Conservation (phyloP, 305 asterid genomes). For the Salvia sclarea region DNA sequence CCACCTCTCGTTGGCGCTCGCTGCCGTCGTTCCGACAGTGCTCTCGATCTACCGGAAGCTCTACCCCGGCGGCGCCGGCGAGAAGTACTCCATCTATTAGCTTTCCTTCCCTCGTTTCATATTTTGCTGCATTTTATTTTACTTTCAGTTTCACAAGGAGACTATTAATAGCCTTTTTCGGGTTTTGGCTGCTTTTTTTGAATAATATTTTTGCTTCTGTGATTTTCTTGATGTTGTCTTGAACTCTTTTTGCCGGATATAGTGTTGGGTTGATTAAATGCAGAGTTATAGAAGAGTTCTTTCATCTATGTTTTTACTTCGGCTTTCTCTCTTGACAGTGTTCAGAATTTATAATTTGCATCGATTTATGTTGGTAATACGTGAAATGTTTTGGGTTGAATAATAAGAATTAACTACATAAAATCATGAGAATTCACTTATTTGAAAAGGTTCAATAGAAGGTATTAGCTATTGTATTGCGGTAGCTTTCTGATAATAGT, state of each 20-base stretch:
- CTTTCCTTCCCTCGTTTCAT: constrained; percentile 15
- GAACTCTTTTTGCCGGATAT: neutral
- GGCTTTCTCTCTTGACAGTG: neutral
- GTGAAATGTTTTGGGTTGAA: no score
- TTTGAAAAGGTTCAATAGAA: no score
- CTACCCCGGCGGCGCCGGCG: constrained; percentile 54
- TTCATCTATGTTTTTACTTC: neutral
- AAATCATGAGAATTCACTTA: no score
- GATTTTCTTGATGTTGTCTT: constrained; percentile 14
- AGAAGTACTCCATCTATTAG: constrained; percentile 71
- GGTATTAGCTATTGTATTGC: no score
- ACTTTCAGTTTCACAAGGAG: constrained; percentile 20
- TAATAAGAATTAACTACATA: no score
- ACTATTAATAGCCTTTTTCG: constrained; percentile 18
- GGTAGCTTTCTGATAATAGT: no score
- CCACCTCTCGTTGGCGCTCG: constrained; percentile 77
- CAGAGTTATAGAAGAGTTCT: neutral
- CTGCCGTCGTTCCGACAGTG: constrained; percentile 68
- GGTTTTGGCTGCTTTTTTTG: constrained; percentile 27
- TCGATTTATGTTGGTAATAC: no score
- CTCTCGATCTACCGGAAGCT: constrained; percentile 73
- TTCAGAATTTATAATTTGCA: no score
- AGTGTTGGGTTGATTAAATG: constrained; percentile 21
- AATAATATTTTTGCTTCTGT: constrained; percentile 25
- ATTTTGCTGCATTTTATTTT: constrained; percentile 33